Evolutionary conservation across 176 grass and related monocot genomes (phyloP).

Genomic region (Rhynchospora tenuis): DNA sequence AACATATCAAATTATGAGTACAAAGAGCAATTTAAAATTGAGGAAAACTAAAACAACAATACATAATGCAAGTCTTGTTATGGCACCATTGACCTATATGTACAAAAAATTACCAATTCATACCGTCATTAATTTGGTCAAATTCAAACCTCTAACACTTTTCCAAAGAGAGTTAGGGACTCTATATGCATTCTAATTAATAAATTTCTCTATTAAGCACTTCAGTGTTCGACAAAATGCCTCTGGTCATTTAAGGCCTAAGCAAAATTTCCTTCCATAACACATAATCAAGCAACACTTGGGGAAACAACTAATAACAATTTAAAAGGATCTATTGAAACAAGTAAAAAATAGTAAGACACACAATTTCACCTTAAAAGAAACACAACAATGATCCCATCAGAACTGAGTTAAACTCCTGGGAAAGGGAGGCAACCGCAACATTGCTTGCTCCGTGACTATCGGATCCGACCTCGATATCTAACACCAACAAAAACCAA

Average conservation of each 20-base stretch:
- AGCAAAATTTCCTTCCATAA: not conserved
- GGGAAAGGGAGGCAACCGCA: conserved; percentile 57
- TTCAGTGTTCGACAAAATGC: not conserved
- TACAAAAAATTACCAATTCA: not conserved
- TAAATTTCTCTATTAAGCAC: not conserved
- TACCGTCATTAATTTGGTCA: not conserved
- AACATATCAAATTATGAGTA: not conserved
- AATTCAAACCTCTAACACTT: not conserved
- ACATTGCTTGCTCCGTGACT: conserved; percentile 64
- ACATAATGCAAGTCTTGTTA: not conserved
- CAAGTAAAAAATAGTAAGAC: not conserved
- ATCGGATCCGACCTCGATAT: conserved; percentile 77
- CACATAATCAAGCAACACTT: not conserved
- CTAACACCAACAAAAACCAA: conserved; percentile 17
- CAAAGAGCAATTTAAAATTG: not conserved
- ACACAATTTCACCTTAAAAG: not conserved
- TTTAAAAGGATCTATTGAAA: not conserved
- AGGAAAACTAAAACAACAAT: not conserved
- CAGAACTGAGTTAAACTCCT: conserved; percentile 1
- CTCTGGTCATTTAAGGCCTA: not conserved
- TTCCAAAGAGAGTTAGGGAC: not conserved
- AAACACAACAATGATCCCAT: not conserved
- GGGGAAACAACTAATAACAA: not conserved
- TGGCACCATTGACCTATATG: not conserved
- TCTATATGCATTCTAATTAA: not conserved